Evolutionary conservation across 495 filamentous ascomycete species (phyloP).

Genomic region (Neurospora africana): DNA sequence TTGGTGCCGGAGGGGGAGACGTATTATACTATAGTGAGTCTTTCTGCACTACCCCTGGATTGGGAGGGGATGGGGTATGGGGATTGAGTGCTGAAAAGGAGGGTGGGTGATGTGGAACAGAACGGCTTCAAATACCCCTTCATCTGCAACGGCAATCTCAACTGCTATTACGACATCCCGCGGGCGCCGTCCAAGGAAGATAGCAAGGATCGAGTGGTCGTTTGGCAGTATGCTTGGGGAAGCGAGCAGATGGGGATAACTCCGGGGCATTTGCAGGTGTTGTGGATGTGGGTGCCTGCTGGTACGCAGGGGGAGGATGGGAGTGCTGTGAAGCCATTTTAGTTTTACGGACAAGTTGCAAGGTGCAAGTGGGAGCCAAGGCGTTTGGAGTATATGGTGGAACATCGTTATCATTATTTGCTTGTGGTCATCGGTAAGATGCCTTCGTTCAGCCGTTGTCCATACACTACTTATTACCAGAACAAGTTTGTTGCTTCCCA

Average conservation of each 20-base stretch:
- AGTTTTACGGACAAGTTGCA: not conserved
- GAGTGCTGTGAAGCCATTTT: not conserved
- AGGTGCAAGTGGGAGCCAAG: not conserved
- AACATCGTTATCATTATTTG: not conserved
- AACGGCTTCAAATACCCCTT: slow-evolving; percentile 22
- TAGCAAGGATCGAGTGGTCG: slow-evolving; percentile 3
- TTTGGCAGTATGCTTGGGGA: slow-evolving; percentile 28
- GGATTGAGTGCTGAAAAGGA: not conserved
- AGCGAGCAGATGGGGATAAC: slow-evolving; percentile 16
- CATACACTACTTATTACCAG: slow-evolving; percentile 13
- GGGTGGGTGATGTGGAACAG: not conserved
- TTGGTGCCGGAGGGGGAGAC: slow-evolving; percentile 1
- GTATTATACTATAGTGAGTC: slow-evolving; percentile 24
- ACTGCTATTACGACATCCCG: slow-evolving; percentile 26
- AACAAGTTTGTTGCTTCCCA: slow-evolving; percentile 8
- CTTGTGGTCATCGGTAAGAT: not conserved
- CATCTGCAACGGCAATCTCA: slow-evolving; percentile 23
- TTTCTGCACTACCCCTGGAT: too few species aligned
- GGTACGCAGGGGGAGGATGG: not conserved
- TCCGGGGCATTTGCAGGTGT: slow-evolving; percentile 19
- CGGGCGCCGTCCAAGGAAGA: slow-evolving; percentile 1
- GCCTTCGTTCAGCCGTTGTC: not conserved
- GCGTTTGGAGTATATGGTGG: not conserved
- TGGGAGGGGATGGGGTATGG: not conserved
- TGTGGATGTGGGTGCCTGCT: slow-evolving; percentile 21